Percentiles rank a stretch among this genome's conserved stretches.
These are phyloP conservation scores for Brettanomyces nanus DNA, from an alignment of 805 yeast species.

Conservation along the genomic window DNA sequence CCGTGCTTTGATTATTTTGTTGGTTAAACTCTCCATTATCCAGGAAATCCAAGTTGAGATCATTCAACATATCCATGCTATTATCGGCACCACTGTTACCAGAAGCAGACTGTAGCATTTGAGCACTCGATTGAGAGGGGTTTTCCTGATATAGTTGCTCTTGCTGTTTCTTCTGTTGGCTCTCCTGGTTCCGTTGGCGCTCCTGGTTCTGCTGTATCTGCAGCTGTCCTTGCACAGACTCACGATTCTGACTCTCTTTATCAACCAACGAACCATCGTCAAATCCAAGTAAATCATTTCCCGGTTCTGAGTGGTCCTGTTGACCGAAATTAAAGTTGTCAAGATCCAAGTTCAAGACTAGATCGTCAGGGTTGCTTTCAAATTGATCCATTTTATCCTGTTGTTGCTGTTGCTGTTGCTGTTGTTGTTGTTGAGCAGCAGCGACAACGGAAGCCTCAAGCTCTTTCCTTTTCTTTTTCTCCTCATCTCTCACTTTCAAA, in stretches of 20 bases:
- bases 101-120: not conserved
- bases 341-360: slow-evolving; percentile 22
- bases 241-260: no score
- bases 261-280: no score
- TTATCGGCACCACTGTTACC: not conserved
- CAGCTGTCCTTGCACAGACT: no score
- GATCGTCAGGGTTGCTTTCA: slow-evolving; percentile 13
- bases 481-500: slow-evolving; percentile 3
- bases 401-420: not conserved
- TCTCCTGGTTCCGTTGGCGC: not conserved
- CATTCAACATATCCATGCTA: slow-evolving; percentile 6
- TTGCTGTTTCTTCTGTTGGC: slow-evolving; percentile 5
- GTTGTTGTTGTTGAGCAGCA: slow-evolving; percentile 1
- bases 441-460: slow-evolving; percentile 5
- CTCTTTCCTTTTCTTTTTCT: slow-evolving; percentile 6
- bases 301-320: slow-evolving; percentile 6
- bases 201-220: no score
- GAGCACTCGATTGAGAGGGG: not conserved
- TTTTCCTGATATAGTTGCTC: slow-evolving; percentile 3
- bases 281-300: not conserved
- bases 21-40: slow-evolving; percentile 9
- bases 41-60: slow-evolving; percentile 21
- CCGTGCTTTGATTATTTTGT: slow-evolving; percentile 4
- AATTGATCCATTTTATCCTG: not conserved
- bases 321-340: slow-evolving; percentile 20